Evolutionary conservation across 2,329 filamentous ascomycete species (phyloP).

Genomic region (Geosmithia putterillii): DNA sequence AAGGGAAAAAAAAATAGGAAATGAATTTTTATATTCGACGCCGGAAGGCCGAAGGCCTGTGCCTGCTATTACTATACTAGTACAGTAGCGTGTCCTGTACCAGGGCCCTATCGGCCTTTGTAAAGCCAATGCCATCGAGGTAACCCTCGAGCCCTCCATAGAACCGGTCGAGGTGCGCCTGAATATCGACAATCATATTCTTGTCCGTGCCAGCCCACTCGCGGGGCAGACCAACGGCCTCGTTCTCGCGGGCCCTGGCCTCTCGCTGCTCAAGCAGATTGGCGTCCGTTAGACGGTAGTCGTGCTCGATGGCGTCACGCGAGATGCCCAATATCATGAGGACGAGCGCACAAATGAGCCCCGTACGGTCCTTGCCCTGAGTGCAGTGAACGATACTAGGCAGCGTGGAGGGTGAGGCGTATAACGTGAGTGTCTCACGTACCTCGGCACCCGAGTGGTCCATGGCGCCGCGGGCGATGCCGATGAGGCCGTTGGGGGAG

Average conservation of each 20-base stretch:
- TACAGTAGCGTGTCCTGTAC: slow-evolving; percentile 30
- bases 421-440: slow-evolving; percentile 20
- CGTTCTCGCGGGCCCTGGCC: slow-evolving; percentile 54
- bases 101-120: slow-evolving; percentile 22
- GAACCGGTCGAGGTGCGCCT: slow-evolving; percentile 40
- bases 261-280: slow-evolving; percentile 40
- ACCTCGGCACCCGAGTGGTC: slow-evolving; percentile 55
- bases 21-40: not conserved
- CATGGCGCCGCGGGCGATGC: slow-evolving; percentile 57
- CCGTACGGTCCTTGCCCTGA: slow-evolving; percentile 73
- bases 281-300: slow-evolving; percentile 57
- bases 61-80: slow-evolving; percentile 10
- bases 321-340: slow-evolving; percentile 52
- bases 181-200: slow-evolving; percentile 49
- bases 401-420: slow-evolving; percentile 25
- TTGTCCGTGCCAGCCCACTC: slow-evolving; percentile 57
- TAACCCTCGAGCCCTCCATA: slow-evolving; percentile 60
- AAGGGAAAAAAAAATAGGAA: not conserved
- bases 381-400: slow-evolving; percentile 73
- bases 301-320: slow-evolving; percentile 47
- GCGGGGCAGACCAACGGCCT: slow-evolving; percentile 57
- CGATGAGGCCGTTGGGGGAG: slow-evolving; percentile 56
- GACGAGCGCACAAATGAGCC: slow-evolving; percentile 55
- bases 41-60: not conserved
- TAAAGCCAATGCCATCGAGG: slow-evolving; percentile 50